These are phyloP conservation scores for Serendipita sp. DNA, from an alignment of 768 basidiomycete species.

Conservation along the genomic window DNA sequence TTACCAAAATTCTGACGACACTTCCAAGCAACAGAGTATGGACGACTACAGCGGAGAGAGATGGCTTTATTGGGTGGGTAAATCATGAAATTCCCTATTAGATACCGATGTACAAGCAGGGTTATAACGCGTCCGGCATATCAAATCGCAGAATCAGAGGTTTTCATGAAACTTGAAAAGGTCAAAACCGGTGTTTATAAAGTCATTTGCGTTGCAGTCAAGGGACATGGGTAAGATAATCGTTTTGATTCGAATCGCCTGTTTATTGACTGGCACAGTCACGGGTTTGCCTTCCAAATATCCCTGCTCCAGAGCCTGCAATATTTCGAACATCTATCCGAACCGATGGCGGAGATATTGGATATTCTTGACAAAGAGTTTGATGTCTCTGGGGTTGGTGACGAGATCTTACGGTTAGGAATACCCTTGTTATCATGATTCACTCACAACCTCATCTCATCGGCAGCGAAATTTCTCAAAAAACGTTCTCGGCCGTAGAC, in stretches of 20 bases:
- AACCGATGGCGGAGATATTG: conserved; percentile 85
- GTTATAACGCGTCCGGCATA: conserved; percentile 83
- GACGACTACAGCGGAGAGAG: conserved; percentile 73
- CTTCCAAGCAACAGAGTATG: conserved; percentile 67
- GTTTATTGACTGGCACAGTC: not conserved
- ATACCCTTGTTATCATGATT: not conserved
- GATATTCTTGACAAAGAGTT: conserved; percentile 66
- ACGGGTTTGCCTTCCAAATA: conserved; percentile 41
- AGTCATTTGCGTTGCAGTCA: conserved; percentile 80
- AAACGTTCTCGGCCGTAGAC: conserved; percentile 63
- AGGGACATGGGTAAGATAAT: conserved; percentile 58
- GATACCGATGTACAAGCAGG: conserved; percentile 23
- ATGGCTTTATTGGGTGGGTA: conserved; percentile 68
- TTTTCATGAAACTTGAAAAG: conserved; percentile 63
- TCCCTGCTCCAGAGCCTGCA: conserved; percentile 82
- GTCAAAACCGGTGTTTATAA: conserved; percentile 70
- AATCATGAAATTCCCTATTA: not conserved
- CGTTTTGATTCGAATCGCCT: not conserved
- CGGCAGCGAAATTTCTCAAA: conserved; percentile 60
- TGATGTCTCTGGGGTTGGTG: conserved; percentile 75
- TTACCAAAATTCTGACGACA: conserved; percentile 48
- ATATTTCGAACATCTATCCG: conserved; percentile 86
- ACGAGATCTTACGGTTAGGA: conserved; percentile 56
- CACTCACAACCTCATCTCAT: not conserved
- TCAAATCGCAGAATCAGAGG: conserved; percentile 68